Evolutionary conservation across 2,329 filamentous ascomycete genomes (phyloP).

Genomic region (Penicillium sp.): DNA sequence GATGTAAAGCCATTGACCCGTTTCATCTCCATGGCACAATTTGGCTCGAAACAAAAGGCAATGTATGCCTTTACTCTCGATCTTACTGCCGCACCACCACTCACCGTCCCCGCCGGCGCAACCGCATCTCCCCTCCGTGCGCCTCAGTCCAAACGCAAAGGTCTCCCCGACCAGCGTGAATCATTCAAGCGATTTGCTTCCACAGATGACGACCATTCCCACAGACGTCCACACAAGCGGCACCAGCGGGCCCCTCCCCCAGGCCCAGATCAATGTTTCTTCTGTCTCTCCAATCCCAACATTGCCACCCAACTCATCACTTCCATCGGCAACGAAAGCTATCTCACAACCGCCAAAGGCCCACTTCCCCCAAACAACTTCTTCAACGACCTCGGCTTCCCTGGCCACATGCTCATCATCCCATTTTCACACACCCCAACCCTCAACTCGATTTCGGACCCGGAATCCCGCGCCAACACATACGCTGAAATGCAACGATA

Average conservation of each 20-base stretch:
- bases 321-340: conserved; percentile 83
- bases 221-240: conserved; percentile 44
- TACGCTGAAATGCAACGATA: conserved; percentile 84
- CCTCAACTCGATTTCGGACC: conserved; percentile 66
- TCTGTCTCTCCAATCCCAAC: conserved; percentile 87
- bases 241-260: conserved; percentile 53
- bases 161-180: conserved; percentile 38
- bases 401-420: conserved; percentile 88
- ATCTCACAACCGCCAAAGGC: conserved; percentile 90
- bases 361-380: conserved; percentile 75
- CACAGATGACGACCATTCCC: conserved; percentile 43
- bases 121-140: conserved; percentile 70
- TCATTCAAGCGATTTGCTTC: conserved; percentile 45
- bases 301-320: conserved; percentile 86
- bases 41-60: conserved; percentile 72
- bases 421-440: conserved; percentile 82
- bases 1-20: conserved; percentile 71
- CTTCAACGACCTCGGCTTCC: conserved; percentile 74
- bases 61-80: conserved; percentile 70
- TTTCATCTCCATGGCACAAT: conserved; percentile 86
- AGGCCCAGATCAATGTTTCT: conserved; percentile 84
- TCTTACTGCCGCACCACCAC: conserved; percentile 61
- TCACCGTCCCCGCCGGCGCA: conserved; percentile 68
- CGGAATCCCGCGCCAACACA: conserved; percentile 61
- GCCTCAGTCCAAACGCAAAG: conserved; percentile 62